Percentiles rank a stretch among this genome's conserved stretches.
phyloP scores from a whole-genome alignment of 257 asterid species.

The Nicotiana otophora region DNA sequence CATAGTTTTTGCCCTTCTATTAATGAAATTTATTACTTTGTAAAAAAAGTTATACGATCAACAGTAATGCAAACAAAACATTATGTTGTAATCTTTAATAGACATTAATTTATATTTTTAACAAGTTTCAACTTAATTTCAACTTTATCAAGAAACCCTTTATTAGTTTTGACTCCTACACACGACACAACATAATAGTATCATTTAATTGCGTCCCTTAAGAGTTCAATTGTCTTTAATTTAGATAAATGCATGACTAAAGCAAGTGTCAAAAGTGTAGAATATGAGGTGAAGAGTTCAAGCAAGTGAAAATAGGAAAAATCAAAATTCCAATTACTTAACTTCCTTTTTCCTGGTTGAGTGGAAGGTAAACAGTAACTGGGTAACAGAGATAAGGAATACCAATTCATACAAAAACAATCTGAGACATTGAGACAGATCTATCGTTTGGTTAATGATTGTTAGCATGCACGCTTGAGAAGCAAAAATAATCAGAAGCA shows the following conservation, averaged over 20 bases:
- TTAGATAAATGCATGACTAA: neutral
- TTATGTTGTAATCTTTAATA: neutral
- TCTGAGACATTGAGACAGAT: neutral
- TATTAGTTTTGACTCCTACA: neutral
- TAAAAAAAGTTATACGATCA: neutral
- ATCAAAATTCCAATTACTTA: neutral
- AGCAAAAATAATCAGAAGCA: neutral
- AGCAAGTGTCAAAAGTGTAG: neutral
- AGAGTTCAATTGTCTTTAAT: neutral
- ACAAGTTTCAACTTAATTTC: neutral
- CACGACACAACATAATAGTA: neutral
- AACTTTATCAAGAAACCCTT: neutral
- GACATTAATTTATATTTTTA: no score
- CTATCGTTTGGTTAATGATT: neutral
- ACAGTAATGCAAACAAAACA: neutral
- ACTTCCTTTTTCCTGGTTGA: neutral
- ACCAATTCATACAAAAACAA: neutral
- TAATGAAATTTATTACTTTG: neutral
- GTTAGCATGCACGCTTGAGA: neutral
- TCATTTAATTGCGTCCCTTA: neutral
- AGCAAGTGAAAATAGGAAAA: conserved; percentile 4
- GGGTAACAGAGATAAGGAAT: neutral
- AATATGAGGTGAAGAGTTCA: neutral
- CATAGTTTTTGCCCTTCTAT: neutral
- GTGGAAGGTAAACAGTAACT: neutral